Evolutionary conservation across 2,329 filamentous ascomycete species (phyloP), one percentile per base, ranked within the genome.

Genomic region (Parafenestella ontariensis): DNA sequence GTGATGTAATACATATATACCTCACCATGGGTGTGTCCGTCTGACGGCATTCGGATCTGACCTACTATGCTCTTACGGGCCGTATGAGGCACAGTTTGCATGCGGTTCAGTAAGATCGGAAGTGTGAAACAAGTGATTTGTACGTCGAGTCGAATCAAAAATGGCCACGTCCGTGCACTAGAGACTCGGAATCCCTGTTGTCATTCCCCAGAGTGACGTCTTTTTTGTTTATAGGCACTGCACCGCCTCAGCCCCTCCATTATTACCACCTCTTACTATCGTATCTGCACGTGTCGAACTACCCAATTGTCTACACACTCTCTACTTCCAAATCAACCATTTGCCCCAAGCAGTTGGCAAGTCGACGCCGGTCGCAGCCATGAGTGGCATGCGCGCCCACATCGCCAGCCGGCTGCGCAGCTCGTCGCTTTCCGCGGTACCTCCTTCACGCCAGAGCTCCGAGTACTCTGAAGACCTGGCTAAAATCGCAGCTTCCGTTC

Each of bases 381-480:
- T 74, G 71, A 71, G 66, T 59, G 70, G 68, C 63, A 68, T 77
- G 68, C 71, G 74, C 46, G 70, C 74, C 48, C 73, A 75, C 55
- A 56, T 77, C 51, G 72, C 73, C 37, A 71, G 53, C 59, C 72
- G 74, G 43, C 64, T 77, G 52, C 72, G 74, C 56, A 76, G 73
- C 66, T 76, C 76, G 45, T 82, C 80, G 41, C 75, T 83, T 41
- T 78, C 73, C 51, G 75, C 80, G 20, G 76, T 82, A 11, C 78
- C 80, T 54, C 82, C 79, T 46, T 76, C 74, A 18, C 75, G 67
- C 46, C 70, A 73, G 57, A 80, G 76, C 54, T 71, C 76, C 53
- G 79, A 82, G 47, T 85, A 83, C 62, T 76, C 79, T 18, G 71
- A 71, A 3, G 71, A 76, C 34, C 77, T 85, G 42, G 82, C 82